Evolutionary conservation across 2,329 filamentous ascomycete genomes (phyloP).

Genomic region (Hysterium pulicare): DNA sequence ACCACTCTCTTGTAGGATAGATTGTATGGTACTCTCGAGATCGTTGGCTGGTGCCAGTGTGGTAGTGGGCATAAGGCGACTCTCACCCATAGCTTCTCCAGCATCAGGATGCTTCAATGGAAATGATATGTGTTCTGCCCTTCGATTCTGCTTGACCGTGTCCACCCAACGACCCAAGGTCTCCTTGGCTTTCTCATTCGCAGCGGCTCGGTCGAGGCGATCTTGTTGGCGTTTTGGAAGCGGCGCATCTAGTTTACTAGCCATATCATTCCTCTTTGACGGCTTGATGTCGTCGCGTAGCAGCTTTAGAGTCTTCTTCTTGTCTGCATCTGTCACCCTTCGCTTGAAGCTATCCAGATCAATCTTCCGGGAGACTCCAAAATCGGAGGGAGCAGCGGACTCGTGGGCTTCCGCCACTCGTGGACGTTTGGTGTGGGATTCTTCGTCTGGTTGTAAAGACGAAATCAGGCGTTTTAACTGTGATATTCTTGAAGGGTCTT

Average conservation of each 20-base stretch:
- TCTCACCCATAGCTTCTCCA: slow-evolving; percentile 57
- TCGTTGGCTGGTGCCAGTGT: slow-evolving; percentile 67
- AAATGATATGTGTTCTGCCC: slow-evolving; percentile 86
- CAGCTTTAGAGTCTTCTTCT: slow-evolving; percentile 77
- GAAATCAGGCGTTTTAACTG: slow-evolving; percentile 68
- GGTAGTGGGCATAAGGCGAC: slow-evolving; percentile 59
- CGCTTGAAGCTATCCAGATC: slow-evolving; percentile 72
- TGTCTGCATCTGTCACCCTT: slow-evolving; percentile 67
- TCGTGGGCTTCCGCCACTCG: slow-evolving; percentile 51
- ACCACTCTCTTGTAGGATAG: slow-evolving; percentile 86
- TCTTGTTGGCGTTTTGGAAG: slow-evolving; percentile 84
- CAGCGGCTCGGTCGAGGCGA: slow-evolving; percentile 73
- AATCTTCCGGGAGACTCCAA: slow-evolving; percentile 63
- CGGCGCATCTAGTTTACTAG: slow-evolving; percentile 75
- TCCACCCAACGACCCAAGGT: slow-evolving; percentile 89
- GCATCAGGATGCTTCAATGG: slow-evolving; percentile 73
- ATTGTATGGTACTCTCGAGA: slow-evolving; percentile 80
- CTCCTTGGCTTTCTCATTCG: slow-evolving; percentile 88
- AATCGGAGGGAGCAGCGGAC: slow-evolving; percentile 59
- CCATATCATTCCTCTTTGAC: slow-evolving; percentile 54
- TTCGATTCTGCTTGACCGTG: slow-evolving; percentile 89
- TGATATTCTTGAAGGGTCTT: slow-evolving; percentile 52
- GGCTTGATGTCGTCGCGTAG: slow-evolving; percentile 62
- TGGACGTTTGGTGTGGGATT: slow-evolving; percentile 29
- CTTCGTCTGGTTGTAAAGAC: slow-evolving; percentile 52